Evolutionary conservation across 495 filamentous ascomycete species (phyloP), one percentile per base, ranked within the genome.

Genomic region (Penicillium manginii): DNA sequence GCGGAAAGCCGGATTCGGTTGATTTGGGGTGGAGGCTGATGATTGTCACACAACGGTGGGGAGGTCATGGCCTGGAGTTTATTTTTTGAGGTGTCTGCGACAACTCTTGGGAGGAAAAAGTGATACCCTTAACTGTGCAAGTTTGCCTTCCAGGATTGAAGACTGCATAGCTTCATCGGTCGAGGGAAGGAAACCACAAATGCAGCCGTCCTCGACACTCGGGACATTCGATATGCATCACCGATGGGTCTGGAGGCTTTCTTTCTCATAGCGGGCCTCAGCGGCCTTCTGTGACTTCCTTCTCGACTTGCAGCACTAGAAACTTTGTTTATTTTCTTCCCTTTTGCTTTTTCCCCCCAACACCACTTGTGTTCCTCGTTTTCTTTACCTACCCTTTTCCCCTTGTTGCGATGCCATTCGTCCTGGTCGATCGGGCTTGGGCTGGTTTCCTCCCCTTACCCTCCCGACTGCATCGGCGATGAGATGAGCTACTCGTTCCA

Each of bases 41-140:
- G 69, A 68, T 63, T 62, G 63, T 73, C 68, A 72, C 65, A 62
- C 67, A 66, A 71, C 49, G 64, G 60, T 71, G 69, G 64, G 64
- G 58, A 65, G 70, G 65, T 68, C 68, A 75, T 74, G 67, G 66
- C 66, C 72, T 74, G 74, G 76, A 74, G 72, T 74, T 73, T 67
- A 55, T 65, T 66, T 62, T 70, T 69, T 63, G 70, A 74, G 73
- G 63, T 77, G 74, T 74, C 74, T 76, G 73, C 70, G 73, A 75
- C 76, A 77, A 64, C 74, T 76, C 73, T 71, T 71, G 72, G 73
- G 70, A 77, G 73, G 73, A 72, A 77, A 78, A 78, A 78, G 70
- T 78, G 76, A 80, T 80, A 80, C 76, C 75, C 77, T 78, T 78
- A 47, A 72, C 70, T 74, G 73, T 73, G 74, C 70, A 72, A 72